A percentile compares a stretch with the other conserved stretches of the same genome.
Evolutionary conservation across 176 grass and related monocot species (phyloP).

Genomic region (Stipa capillata): DNA sequence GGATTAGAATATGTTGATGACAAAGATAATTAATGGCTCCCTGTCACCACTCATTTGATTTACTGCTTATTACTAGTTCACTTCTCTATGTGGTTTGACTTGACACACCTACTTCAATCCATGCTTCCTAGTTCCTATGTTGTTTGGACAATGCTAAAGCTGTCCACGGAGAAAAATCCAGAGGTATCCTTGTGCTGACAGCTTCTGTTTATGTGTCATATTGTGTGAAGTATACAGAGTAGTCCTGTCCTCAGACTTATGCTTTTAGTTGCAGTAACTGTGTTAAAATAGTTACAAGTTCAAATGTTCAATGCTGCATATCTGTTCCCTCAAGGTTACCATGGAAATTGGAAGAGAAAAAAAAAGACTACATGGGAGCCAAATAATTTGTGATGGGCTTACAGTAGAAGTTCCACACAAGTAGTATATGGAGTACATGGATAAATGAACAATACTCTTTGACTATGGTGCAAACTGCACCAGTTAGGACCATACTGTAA

Average conservation of each 20-base stretch:
- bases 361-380: not conserved
- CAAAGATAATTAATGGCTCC: not conserved
- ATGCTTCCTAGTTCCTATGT: not conserved
- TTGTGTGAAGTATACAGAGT: not conserved
- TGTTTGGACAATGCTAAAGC: not conserved
- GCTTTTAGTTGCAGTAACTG: not conserved
- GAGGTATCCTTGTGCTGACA: not conserved
- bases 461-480: not conserved
- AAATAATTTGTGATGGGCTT: not conserved
- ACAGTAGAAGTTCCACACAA: not conserved
- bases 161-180: not conserved
- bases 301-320: not conserved
- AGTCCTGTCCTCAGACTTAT: not conserved
- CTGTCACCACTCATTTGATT: not conserved
- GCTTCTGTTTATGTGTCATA: not conserved
- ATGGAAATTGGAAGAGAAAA: not conserved
- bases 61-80: conserved; percentile 2
- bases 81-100: not conserved
- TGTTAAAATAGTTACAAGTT: not conserved
- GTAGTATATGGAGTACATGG: not conserved
- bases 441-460: not conserved
- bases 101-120: not conserved
- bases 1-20: not conserved
- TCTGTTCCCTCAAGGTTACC: not conserved
- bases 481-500: not conserved